A percentile compares a stretch with the other conserved stretches of the same genome.
Conservation (phyloP, 768 basidiomycete species). For the Pluteus cervinus region DNA sequence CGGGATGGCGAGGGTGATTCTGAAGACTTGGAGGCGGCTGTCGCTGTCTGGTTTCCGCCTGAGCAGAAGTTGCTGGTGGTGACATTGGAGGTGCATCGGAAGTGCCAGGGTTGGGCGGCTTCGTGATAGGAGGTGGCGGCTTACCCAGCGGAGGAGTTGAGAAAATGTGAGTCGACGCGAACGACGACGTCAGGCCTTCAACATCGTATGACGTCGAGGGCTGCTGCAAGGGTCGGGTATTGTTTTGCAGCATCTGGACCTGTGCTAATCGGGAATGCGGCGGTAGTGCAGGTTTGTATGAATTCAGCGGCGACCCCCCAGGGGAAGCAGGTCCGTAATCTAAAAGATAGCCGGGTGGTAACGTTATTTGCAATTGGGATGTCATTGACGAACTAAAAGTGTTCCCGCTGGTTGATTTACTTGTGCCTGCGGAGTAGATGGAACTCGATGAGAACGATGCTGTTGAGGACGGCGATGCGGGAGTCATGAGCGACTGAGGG, state of each 20-base stretch:
- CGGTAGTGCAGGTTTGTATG: constrained; percentile 3
- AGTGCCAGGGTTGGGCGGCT: too few relatives aligned
- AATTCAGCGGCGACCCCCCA: constrained; percentile 8
- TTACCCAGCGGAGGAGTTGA: not conserved
- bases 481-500: constrained; percentile 13
- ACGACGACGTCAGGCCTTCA: too few relatives aligned
- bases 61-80: too few relatives aligned
- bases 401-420: too few relatives aligned
- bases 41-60: too few relatives aligned
- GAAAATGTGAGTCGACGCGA: constrained; percentile 6
- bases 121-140: not conserved
- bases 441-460: constrained; percentile 6
- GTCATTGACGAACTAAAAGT: constrained; percentile 28
- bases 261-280: constrained; percentile 5
- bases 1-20: constrained; percentile 49
- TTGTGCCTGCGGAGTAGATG: constrained; percentile 7
- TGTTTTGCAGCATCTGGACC: too few relatives aligned
- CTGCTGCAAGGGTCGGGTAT: too few relatives aligned
- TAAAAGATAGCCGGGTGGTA: constrained; percentile 8
- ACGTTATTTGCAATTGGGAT: constrained; percentile 8
- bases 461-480: constrained; percentile 19
- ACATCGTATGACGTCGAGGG: too few relatives aligned
- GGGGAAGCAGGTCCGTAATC: constrained; percentile 7
- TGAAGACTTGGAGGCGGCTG: constrained; percentile 6
- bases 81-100: too few relatives aligned